Evolutionary conservation across 176 grass and related monocot species (phyloP), one percentile per base, ranked within the genome.

Genomic region (Rhynchospora pubera): DNA sequence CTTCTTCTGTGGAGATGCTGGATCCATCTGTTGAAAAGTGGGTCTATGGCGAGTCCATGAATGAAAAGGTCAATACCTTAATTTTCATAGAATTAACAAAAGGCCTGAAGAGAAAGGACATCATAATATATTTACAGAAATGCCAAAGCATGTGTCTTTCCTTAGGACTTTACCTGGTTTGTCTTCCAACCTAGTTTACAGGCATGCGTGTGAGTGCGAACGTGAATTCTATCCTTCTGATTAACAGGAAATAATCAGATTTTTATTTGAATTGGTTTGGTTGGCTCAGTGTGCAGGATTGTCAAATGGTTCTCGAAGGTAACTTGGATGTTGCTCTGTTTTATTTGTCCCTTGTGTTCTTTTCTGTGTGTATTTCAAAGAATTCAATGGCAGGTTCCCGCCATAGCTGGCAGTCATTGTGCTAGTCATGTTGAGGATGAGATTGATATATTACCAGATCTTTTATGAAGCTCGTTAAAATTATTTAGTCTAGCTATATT

Each of bases 1-100:
- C 87, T 61, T 84, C 95, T 82, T 92, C 92, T 79, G 87, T 98
- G 71, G 95, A 98, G 89, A 93, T 98, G 87, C 85, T 91, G 87
- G 95, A 98, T 89, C 88, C 92, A 76, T 85, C 59, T 58, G 75
- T 87, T 61, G 90, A 90, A 71, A 94, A 83, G 81, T 98, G 92
- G 92, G 87, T 93, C 57, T 64, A 84, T 56, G 80, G 62, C 60
- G 39, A 83, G 14, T 88, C 90, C 39, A 91, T 93, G 92, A 78
- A 84, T 78, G 79, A 81, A 81, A 81, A 81, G 79, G 79, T 81
- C 46, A 12, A 75, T 6, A 51, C 12, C 1, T 75, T 75, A 65
- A 79, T 79, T 79, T 61, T 45, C 46, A 56, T 43, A 45, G 13
- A 61, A 8, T 43, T 32, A 58, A 2, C 21, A 61, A 60, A 61